A percentile compares a stretch with the other conserved stretches of the same genome.
Evolutionary conservation across 2,329 filamentous ascomycete species (phyloP).

Genomic region (Sclerotinia glacialis): DNA sequence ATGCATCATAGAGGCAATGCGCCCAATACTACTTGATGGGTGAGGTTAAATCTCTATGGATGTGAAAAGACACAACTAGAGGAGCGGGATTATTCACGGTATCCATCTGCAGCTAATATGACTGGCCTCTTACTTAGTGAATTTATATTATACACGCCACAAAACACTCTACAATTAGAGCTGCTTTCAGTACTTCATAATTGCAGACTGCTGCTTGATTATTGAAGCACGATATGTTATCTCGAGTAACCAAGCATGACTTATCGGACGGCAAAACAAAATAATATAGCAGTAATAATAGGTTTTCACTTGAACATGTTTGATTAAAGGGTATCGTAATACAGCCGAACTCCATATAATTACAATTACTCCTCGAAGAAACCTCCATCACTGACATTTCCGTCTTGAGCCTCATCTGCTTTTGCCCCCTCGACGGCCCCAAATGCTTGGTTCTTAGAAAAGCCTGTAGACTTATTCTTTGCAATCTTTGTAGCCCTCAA

Average conservation of each 20-base stretch:
- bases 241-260: background rate
- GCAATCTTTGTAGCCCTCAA: slow-evolving; percentile 24
- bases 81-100: no score
- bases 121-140: background rate
- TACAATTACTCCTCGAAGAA: slow-evolving; percentile 51
- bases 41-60: background rate
- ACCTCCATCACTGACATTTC: slow-evolving; percentile 53
- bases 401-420: slow-evolving; percentile 36
- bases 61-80: no score
- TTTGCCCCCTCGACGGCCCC: slow-evolving; percentile 30
- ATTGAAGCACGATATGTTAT: background rate
- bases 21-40: background rate
- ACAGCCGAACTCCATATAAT: slow-evolving; percentile 19
- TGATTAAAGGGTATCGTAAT: slow-evolving; percentile 22
- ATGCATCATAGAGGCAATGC: background rate
- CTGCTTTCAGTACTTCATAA: background rate
- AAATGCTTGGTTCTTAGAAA: slow-evolving; percentile 36
- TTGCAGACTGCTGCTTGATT: slow-evolving; percentile 8
- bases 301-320: slow-evolving; percentile 10
- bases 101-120: background rate
- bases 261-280: background rate
- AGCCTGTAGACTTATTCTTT: slow-evolving; percentile 35
- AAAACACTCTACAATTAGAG: background rate
- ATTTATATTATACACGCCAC: background rate
- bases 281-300: background rate